Conservation (phyloP, 495 filamentous ascomycete species). For the Penicillium macrosclerotiorum region DNA sequence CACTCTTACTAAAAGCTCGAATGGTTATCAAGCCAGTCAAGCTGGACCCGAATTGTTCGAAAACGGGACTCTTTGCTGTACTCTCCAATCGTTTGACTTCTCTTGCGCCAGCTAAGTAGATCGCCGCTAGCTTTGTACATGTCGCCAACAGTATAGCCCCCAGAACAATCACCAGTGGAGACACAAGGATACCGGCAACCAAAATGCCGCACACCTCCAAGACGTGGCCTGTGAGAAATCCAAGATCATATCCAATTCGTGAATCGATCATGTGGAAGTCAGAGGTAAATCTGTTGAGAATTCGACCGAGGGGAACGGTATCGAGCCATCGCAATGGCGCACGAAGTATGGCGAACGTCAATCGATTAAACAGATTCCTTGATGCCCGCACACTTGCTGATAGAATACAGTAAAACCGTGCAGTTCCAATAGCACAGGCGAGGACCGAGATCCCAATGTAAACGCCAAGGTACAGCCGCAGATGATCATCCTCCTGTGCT, state of each 20-base stretch:
- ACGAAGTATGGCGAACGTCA: constrained; percentile 64
- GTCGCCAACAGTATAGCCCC: constrained; percentile 31
- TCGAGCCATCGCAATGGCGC: constrained; percentile 77
- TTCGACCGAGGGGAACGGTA: constrained; percentile 73
- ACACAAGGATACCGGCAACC: constrained; percentile 31
- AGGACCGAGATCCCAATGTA: constrained; percentile 62
- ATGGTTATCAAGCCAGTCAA: constrained; percentile 74
- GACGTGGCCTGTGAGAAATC: constrained; percentile 50
- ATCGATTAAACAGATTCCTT: constrained; percentile 58
- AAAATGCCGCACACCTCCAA: constrained; percentile 32
- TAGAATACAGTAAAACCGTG: constrained; percentile 59
- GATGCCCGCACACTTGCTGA: constrained; percentile 55
- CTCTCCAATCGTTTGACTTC: constrained; percentile 76
- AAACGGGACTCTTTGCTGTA: constrained; percentile 70
- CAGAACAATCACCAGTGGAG: constrained; percentile 30
- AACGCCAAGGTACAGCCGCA: constrained; percentile 64
- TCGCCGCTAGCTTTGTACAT: constrained; percentile 54
- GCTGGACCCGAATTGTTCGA: constrained; percentile 70
- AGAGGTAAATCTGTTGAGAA: constrained; percentile 76
- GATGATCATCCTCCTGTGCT: constrained; percentile 8
- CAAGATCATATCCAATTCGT: constrained; percentile 57
- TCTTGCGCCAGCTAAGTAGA: constrained; percentile 67
- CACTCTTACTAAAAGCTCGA: constrained; percentile 64
- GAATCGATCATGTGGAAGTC: constrained; percentile 75
- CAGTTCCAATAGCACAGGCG: constrained; percentile 54